A percentile compares a stretch with the other conserved stretches of the same genome.
These are phyloP conservation scores for Fusarium guadeloupense DNA, from an alignment of 2,329 filamentous ascomycete genomes.

Conservation along the genomic window DNA sequence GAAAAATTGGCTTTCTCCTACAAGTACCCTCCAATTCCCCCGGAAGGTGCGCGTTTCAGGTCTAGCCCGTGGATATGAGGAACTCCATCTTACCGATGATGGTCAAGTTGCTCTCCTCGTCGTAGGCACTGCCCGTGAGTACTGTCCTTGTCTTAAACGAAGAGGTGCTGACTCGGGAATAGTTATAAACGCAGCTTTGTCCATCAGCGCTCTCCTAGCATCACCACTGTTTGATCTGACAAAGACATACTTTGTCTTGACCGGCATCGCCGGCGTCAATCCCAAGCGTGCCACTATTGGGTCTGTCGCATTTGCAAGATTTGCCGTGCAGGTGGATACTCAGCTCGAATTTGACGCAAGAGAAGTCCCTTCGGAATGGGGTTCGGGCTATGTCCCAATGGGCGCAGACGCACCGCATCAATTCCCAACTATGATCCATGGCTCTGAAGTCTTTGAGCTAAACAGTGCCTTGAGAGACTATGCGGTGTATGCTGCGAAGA, in stretches of 20 bases:
- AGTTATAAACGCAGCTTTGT: slow-evolving; percentile 32
- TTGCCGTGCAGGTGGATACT: slow-evolving; percentile 29
- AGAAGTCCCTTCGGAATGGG: slow-evolving; percentile 30
- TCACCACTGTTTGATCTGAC: slow-evolving; percentile 27
- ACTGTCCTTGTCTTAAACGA: too few relatives aligned
- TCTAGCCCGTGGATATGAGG: slow-evolving; percentile 19
- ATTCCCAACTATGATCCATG: slow-evolving; percentile 27
- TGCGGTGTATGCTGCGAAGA: slow-evolving; percentile 11
- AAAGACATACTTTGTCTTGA: slow-evolving; percentile 34
- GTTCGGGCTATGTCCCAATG: slow-evolving; percentile 28
- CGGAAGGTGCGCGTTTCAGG: slow-evolving; percentile 21
- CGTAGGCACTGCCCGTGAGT: slow-evolving; percentile 24
- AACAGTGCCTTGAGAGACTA: slow-evolving; percentile 24
- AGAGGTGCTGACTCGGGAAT: fast-evolving
- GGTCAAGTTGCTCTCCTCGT: slow-evolving; percentile 22
- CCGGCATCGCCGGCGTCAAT: slow-evolving; percentile 33
- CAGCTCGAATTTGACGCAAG: slow-evolving; percentile 34
- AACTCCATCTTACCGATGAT: slow-evolving; percentile 12
- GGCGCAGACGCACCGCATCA: slow-evolving; percentile 19
- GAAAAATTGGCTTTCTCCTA: slow-evolving; percentile 13
- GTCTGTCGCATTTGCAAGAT: slow-evolving; percentile 34
- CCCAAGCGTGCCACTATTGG: slow-evolving; percentile 34
- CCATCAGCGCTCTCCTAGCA: slow-evolving; percentile 18
- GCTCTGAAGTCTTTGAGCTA: slow-evolving; percentile 34
- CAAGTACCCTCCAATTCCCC: slow-evolving; percentile 13